Evolutionary conservation across 2,329 filamentous ascomycete species (phyloP), one percentile per base, ranked within the genome.

Genomic region (Penicillium sp.): DNA sequence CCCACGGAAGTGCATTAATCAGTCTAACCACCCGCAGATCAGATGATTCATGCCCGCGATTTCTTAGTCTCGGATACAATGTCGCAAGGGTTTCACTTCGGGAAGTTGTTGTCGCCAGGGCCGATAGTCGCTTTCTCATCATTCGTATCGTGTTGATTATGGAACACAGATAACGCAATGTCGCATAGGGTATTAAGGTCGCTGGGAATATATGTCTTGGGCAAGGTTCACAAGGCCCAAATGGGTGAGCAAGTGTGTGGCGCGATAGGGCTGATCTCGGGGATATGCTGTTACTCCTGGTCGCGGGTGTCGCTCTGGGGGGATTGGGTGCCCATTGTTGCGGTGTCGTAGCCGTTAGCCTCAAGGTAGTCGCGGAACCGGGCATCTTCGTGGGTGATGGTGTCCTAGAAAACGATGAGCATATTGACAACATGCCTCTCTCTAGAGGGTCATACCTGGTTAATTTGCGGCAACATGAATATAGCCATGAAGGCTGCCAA

Each of bases 311-410:
- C 54, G 52, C 43, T 54, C 38, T 54, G 42, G 32, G 31, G 34
- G 40, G 50, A 44, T 1, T 67, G 66, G 31, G 62, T 71, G 27
- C 84, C 84, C 75, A 87, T 74, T 54, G 79, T 79, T 6, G 75
- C 76, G 4, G 85, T 88, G 70, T 96, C 91, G 76, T 88, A 96
- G 3, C 92, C 92, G 55, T 93, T 81, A 24, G 76, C 77, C 66
- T 86, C 81, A 11, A 97, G 78, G 68, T 89, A 96, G 16, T 77
- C 82, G 32, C 90, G 83, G 77, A 96, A 97, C 42, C 83, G 82
- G 8, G 78, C 68, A 66, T 97, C 92, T 72, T 97, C 92, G 14
- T 82, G 67, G 1, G 86, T 83, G 58, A 97, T 95, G 0, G 91
- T 96, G 65, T 96, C 89, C 75, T 95, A 11, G 6, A 46, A 27